Evolutionary conservation across 768 basidiomycete genomes (phyloP), one percentile per base, ranked within the genome.

Genomic region (Neoboletus subvelutipes): DNA sequence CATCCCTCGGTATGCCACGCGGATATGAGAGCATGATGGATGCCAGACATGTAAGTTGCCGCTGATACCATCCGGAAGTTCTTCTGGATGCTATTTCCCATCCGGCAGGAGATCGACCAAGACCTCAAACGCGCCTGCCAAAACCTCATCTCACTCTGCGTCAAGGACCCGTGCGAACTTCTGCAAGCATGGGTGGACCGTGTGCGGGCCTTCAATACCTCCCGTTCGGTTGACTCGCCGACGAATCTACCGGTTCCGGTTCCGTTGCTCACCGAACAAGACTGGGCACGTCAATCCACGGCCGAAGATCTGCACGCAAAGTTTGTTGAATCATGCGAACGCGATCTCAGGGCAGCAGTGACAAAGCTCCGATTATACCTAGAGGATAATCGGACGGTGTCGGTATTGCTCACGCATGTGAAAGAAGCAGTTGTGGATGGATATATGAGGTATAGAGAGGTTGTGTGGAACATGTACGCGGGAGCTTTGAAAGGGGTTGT

Each of bases 121-220:
- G 89, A 88, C 31, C 83, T 98, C 29, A 91, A 93, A 66, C 77
- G 78, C 18, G 87, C 86, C 0, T 98, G 95, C 73, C 93, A 96
- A 75, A 83, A 85, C 40, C 80, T 93, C 37, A 96, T 98, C 55
- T 72, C 78, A 4, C 72, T 81, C 15, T 86, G 86, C 58, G 78
- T 85, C 9, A 73, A 77, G 39, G 70, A 77, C 0, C 78, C 90
- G 26, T 84, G 84, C 41, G 75, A 76, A 4, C 81, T 88, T 0
- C 70, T 94, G 18, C 82, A 77, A 33, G 66, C 75, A 20, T 95
- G 92, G 85, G 73, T 85, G 1, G 80, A 83, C 28, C 77, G 78
- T 42, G 79, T 83, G 43, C 72, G 72, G 7, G 64, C 72, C 1
- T 74, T 72, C 52, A 71, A 61, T 46, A 42, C 57, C 15, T 62